Percentiles rank a stretch among this genome's conserved stretches.
These are phyloP conservation scores for Paramecium tetraurelia DNA, from an alignment of 73 alveolate species.

Conservation along the genomic window DNA sequence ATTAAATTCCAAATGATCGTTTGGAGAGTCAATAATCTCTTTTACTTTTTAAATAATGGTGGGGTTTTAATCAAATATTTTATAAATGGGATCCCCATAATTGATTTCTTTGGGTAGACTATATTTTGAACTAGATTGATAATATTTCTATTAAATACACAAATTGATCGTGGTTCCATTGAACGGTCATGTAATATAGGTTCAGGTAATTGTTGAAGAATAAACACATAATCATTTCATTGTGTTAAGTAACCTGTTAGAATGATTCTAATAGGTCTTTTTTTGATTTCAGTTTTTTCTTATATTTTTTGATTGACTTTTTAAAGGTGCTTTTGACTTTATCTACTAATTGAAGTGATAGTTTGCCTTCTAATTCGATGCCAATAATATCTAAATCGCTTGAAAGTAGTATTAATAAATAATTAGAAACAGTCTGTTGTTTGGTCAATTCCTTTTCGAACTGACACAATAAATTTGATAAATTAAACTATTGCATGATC, in stretches of 20 bases:
- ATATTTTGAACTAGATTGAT: neutral
- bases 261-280: constrained; percentile 16
- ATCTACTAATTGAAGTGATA: neutral
- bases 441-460: neutral
- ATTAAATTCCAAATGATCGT: constrained; percentile 38
- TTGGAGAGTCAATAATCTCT: neutral
- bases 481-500: neutral
- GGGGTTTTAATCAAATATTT: neutral
- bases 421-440: neutral
- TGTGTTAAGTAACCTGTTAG: neutral
- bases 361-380: neutral
- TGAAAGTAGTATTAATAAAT: neutral
- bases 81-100: neutral
- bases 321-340: neutral
- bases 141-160: neutral
- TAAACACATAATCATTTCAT: constrained; percentile 23
- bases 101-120: neutral
- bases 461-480: neutral
- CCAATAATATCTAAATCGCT: neutral
- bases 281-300: neutral
- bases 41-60: neutral
- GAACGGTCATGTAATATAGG: neutral
- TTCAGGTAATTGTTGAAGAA: neutral
- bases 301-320: neutral
- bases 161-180: constrained; percentile 31